A percentile compares a stretch with the other conserved stretches of the same genome.
These are phyloP conservation scores for Saccharomyces hybrid DNA, from an alignment of 1,139 yeast genomes.

Conservation along the genomic window DNA sequence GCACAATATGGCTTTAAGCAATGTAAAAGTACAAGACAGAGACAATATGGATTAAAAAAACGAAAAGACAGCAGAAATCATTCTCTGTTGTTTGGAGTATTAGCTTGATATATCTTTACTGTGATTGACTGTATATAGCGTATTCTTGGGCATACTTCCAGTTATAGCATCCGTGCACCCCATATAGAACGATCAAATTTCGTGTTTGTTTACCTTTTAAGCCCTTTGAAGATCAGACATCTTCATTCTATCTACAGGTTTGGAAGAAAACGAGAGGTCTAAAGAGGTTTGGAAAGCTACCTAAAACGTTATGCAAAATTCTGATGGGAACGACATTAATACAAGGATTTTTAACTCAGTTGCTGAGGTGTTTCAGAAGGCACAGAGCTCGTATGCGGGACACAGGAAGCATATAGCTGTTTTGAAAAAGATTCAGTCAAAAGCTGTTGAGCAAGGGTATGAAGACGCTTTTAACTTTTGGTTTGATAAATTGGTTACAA, in stretches of 20 bases:
- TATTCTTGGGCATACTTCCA: background rate
- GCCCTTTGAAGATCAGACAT: background rate
- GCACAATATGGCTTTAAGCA: background rate
- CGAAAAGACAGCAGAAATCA: background rate
- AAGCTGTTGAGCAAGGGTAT: constrained; percentile 45
- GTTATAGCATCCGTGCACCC: background rate
- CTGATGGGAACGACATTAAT: constrained; percentile 17
- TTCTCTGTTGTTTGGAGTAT: background rate
- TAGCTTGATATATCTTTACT: background rate
- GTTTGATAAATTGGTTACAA: constrained; percentile 56
- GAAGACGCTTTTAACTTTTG: constrained; percentile 52
- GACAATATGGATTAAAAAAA: background rate
- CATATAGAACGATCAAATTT: background rate
- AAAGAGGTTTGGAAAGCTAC: background rate
- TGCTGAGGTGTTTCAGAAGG: constrained; percentile 71
- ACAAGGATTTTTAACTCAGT: constrained; percentile 40
- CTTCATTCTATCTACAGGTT: background rate
- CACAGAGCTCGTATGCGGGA: constrained; percentile 63
- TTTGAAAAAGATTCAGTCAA: constrained; percentile 49
- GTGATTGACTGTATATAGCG: background rate
- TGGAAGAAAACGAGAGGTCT: background rate
- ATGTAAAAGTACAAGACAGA: background rate
- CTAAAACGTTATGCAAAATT: background rate
- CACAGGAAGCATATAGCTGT: constrained; percentile 69
- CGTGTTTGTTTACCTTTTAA: constrained; percentile 1